Base-by-base conservation (phyloP, 352 stramenopile species). In the Phytophthora vignae region DNA sequence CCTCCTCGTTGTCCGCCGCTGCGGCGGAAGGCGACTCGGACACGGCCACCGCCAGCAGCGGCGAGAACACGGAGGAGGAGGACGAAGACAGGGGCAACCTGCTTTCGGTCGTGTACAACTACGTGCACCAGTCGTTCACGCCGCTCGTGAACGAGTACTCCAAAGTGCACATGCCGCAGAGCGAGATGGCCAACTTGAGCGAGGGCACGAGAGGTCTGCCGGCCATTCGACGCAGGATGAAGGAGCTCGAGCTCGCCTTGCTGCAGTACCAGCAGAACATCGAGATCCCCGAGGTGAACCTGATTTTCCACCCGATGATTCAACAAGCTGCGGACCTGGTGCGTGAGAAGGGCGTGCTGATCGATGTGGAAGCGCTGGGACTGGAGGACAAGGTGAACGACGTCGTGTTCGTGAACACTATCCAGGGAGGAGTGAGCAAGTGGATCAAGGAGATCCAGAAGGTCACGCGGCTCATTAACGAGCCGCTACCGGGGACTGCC, bases 391-490 rank as follows among this genome's bases (percentile, higher is more conserved):
- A 94, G 48, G 79, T 97, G 46, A 83, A 92, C 54, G 90, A 97
- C 67, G 78, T 90, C n/a, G 73, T 78, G 0, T 97, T 96, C 64
- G 67, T 97, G 4, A 97, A 97, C 67, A 87, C 91, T 11, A 95
- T 97, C 21, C 90, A 97, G 66, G 88, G 81, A 40, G 87, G 90
- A 33, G 92, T 98, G n/a, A 97, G 96, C 78, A 93, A 95, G 57
- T 98, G 95, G 95, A 97, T 98, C 67, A 98, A 97, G 71, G 95
- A 98, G 71, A 98, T 98, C 50, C 94, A 98, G 69, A 98, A 98
- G 79, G 92, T 98, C 46, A 98, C 93, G 12, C 81, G 87, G 10
- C 80, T 98, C 3, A 86, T 96, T 27, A 89, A 88, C 52, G 90
- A 97, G 55, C 90, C 90, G n/a, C 67, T 97, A n/a, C 80, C 88